Evolutionary conservation across 768 basidiomycete species (phyloP).

Genomic region (Tephrocybe sp.): DNA sequence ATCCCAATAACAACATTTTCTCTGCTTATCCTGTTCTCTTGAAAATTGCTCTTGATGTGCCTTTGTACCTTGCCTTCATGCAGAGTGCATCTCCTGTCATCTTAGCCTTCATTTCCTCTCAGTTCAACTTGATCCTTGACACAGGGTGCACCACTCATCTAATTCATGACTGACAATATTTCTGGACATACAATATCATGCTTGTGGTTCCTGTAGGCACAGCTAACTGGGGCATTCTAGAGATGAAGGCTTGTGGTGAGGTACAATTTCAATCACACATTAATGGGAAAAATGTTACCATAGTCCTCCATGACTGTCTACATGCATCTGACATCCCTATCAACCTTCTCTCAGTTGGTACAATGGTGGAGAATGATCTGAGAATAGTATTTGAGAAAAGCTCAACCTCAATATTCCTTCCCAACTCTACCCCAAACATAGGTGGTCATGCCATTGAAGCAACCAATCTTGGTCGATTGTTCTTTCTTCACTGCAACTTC

Average conservation of each 20-base stretch:
- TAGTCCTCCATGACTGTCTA: conserved; percentile 22
- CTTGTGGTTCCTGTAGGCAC: conserved; percentile 14
- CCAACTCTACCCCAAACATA: not conserved
- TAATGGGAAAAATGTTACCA: not conserved
- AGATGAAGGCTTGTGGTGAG: conserved; percentile 9
- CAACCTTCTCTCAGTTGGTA: conserved; percentile 24
- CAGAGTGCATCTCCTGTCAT: not conserved
- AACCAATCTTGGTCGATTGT: too few relatives aligned
- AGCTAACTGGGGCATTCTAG: conserved; percentile 19
- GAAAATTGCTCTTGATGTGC: not conserved
- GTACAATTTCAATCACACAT: conserved; percentile 7
- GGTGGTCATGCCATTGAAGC: too few relatives aligned
- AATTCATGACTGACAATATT: conserved; percentile 13
- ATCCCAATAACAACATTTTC: not conserved
- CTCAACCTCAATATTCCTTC: conserved; percentile 3
- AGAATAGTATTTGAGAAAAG: conserved; percentile 6
- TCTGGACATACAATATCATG: conserved; percentile 14
- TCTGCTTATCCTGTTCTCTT: not conserved
- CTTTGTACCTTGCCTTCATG: not conserved
- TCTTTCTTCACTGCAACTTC: too few relatives aligned
- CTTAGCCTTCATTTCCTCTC: not conserved
- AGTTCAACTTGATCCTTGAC: conserved; percentile 17
- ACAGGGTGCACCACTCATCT: conserved; percentile 23
- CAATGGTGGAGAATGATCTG: conserved; percentile 12
- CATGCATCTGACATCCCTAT: conserved; percentile 22